Evolutionary conservation across 345 rosid genomes (phyloP).

Genomic region (Gossypioides kirkii): DNA sequence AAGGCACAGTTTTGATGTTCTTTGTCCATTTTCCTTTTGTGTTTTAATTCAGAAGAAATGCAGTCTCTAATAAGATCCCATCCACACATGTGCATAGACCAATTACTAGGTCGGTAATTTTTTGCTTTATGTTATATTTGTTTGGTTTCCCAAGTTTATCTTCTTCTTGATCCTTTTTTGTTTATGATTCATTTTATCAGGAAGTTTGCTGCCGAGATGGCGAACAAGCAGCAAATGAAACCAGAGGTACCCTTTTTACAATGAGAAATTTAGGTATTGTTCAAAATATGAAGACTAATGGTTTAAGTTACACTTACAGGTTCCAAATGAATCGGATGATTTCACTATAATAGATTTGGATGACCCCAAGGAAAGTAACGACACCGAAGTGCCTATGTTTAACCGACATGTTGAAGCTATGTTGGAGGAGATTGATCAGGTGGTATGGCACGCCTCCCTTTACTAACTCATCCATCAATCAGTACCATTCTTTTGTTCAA

Average conservation of each 20-base stretch:
- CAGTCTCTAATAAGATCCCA: constrained; percentile 40
- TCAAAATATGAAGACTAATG: neutral
- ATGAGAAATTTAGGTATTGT: constrained; percentile 1
- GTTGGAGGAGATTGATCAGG: constrained; percentile 75
- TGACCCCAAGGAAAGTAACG: constrained; percentile 28
- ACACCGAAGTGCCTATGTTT: constrained; percentile 65
- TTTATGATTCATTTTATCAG: constrained; percentile 30
- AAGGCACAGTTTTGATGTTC: neutral
- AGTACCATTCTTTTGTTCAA: neutral
- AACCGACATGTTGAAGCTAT: constrained; percentile 84
- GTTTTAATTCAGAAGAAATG: constrained; percentile 36
- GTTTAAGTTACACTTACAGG: constrained; percentile 23
- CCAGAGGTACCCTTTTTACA: constrained; percentile 39
- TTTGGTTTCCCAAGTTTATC: neutral
- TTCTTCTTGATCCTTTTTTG: constrained; percentile 7
- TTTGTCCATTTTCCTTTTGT: neutral
- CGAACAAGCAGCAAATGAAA: constrained; percentile 48
- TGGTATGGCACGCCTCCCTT: constrained; percentile 41
- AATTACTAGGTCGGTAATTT: constrained; percentile 58
- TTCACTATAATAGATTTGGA: constrained; percentile 29
- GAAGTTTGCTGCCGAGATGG: constrained; percentile 76
- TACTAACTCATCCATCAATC: neutral
- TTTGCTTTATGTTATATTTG: neutral
- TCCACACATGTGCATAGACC: constrained; percentile 69
- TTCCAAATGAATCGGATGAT: constrained; percentile 31